A percentile compares a stretch with the other conserved stretches of the same genome.
Conservation (phyloP, 129 eudicot genomes). For the Centaurea solstitialis region DNA sequence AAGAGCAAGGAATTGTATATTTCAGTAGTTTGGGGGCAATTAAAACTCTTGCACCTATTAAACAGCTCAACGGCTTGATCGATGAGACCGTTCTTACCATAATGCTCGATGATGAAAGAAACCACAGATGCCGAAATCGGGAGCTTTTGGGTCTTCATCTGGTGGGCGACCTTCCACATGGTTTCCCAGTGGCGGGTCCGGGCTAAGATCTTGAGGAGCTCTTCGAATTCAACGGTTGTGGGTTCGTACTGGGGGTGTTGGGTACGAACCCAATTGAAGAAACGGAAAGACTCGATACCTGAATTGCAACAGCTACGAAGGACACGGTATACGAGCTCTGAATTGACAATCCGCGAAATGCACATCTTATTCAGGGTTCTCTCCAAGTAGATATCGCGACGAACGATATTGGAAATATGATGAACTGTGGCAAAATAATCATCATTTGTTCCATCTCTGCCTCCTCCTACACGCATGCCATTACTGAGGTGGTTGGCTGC, state of each 20-base stretch:
- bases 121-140: slow-evolving; percentile 64
- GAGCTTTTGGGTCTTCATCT: slow-evolving; percentile 52
- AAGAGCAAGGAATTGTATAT: slow-evolving; percentile 74
- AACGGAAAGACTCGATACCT: slow-evolving; percentile 79
- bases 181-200: slow-evolving; percentile 77
- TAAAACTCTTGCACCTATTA: slow-evolving; percentile 59
- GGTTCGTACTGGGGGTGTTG: slow-evolving; percentile 82
- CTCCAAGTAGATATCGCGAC: slow-evolving; percentile 85
- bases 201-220: slow-evolving; percentile 79
- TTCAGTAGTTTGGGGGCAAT: slow-evolving; percentile 68
- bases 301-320: slow-evolving; percentile 64
- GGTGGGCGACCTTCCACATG: slow-evolving; percentile 93
- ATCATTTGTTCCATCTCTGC: slow-evolving; percentile 59
- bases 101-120: slow-evolving; percentile 75
- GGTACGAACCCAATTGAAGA: slow-evolving; percentile 87
- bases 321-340: slow-evolving; percentile 88
- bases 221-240: slow-evolving; percentile 81
- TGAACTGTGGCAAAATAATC: slow-evolving; percentile 90
- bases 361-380: slow-evolving; percentile 84
- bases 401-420: slow-evolving; percentile 89
- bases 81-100: slow-evolving; percentile 72
- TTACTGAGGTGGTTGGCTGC: slow-evolving; percentile 3
- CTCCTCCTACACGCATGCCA: slow-evolving; percentile 13
- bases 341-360: slow-evolving; percentile 57
- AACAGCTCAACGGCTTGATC: slow-evolving; percentile 92